Evolutionary conservation across 75 land plant species (phyloP).

Genomic region (Isoetes taiwanensis): DNA sequence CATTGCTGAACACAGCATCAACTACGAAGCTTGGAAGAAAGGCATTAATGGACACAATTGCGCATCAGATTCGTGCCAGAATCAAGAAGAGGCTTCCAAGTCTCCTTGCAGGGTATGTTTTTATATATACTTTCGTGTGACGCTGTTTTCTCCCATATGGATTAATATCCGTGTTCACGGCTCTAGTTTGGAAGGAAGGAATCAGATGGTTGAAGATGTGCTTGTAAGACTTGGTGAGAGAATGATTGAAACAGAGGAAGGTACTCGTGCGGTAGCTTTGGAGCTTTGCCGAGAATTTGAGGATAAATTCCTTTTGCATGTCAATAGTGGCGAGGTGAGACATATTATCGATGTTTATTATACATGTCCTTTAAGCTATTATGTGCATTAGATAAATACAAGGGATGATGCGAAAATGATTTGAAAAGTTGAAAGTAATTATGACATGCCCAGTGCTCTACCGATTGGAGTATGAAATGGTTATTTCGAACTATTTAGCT

Average conservation of each 20-base stretch:
- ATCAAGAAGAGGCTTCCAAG: neutral
- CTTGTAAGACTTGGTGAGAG: neutral
- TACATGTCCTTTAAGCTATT: no score
- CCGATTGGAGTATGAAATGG: no score
- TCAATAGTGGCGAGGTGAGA: conserved; percentile 5
- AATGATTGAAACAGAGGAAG: conserved; percentile 6
- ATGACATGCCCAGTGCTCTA: no score
- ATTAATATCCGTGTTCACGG: neutral
- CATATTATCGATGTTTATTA: no score
- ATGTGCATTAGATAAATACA: no score
- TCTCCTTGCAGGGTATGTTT: neutral
- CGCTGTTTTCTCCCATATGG: neutral
- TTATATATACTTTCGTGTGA: neutral
- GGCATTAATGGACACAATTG: neutral
- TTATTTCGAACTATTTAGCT: no score
- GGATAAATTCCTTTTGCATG: neutral
- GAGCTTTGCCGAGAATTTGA: conserved; percentile 7
- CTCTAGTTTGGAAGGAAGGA: conserved; percentile 1
- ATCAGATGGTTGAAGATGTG: neutral
- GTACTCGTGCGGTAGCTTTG: conserved; percentile 5
- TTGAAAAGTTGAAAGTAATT: no score
- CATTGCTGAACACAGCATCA: neutral
- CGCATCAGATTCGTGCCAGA: neutral
- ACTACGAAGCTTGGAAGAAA: neutral
- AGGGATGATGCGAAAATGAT: no score